Conservation (phyloP, 2,329 filamentous ascomycete species). For the Beauveria medogensis region DNA sequence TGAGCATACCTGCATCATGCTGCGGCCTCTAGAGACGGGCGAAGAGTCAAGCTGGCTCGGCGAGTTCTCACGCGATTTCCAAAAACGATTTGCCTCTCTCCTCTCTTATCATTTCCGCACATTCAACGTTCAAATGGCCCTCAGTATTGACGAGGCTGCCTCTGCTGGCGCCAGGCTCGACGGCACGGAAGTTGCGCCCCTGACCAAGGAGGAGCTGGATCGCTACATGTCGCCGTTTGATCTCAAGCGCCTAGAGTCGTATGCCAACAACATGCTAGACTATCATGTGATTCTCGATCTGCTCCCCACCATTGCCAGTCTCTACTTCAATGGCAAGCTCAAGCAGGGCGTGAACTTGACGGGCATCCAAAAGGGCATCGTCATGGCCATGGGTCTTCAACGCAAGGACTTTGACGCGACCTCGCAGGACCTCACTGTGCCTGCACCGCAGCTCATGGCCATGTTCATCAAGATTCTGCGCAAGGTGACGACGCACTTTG, state of each 20-base stretch:
- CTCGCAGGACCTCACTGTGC: conserved; percentile 68
- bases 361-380: conserved; percentile 76
- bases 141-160: conserved; percentile 84
- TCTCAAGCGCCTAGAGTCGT: conserved; percentile 87
- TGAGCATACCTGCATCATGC: conserved; percentile 97
- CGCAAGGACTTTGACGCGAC: conserved; percentile 77
- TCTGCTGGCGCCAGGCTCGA: conserved; percentile 63
- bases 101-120: conserved; percentile 87
- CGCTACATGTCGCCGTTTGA: conserved; percentile 79
- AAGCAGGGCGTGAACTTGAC: conserved; percentile 60
- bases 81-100: conserved; percentile 82
- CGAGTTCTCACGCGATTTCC: conserved; percentile 87
- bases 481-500: conserved; percentile 76
- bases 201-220: conserved; percentile 73
- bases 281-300: conserved; percentile 96
- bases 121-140: conserved; percentile 69
- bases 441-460: conserved; percentile 72
- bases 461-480: conserved; percentile 97
- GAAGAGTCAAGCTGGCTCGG: conserved; percentile 79
- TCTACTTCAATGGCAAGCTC: conserved; percentile 79
- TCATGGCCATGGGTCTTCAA: conserved; percentile 87
- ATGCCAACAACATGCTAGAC: conserved; percentile 94
- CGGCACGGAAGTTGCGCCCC: conserved; percentile 34
- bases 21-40: conserved; percentile 63
- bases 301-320: conserved; percentile 68